Percentiles rank a stretch among this genome's conserved stretches.
Conservation (phyloP, 2,329 filamentous ascomycete species). For the Cladophialophora bantiana region DNA sequence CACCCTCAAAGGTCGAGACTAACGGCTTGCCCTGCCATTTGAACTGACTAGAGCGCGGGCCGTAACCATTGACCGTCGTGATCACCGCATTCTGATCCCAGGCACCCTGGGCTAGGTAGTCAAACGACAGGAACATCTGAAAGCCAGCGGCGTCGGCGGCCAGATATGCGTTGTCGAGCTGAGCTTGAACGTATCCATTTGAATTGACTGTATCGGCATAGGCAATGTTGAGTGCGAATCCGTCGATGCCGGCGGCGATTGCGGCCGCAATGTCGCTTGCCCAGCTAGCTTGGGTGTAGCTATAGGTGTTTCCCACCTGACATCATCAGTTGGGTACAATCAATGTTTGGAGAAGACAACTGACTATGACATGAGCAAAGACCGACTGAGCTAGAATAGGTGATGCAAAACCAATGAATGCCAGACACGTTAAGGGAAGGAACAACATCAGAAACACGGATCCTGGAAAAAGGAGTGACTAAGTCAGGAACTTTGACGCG, state of each 20-base stretch:
- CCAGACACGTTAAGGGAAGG: constrained; percentile 15
- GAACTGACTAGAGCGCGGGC: constrained; percentile 15
- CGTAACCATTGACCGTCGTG: constrained; percentile 11
- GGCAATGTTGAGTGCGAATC: constrained; percentile 18
- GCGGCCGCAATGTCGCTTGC: constrained; percentile 10
- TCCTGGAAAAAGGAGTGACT: constrained; percentile 12
- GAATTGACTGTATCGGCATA: constrained; percentile 16
- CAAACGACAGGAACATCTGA: constrained; percentile 14
- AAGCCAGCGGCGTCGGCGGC: constrained; percentile 12
- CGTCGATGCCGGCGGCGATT: constrained; percentile 10
- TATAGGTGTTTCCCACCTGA: constrained; percentile 20
- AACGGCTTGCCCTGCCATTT: constrained; percentile 17
- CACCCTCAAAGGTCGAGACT: constrained; percentile 18
- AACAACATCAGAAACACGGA: constrained; percentile 6
- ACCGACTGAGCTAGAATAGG: constrained; percentile 13
- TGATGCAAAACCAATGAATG: constrained; percentile 2
- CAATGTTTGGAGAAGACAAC: not conserved
- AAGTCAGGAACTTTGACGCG: constrained; percentile 8
- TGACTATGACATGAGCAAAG: constrained; percentile 19
- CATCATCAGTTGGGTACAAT: not conserved
- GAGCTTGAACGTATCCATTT: constrained; percentile 11
- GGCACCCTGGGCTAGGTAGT: constrained; percentile 16
- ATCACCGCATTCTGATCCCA: constrained; percentile 23
- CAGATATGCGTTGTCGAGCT: constrained; percentile 19
- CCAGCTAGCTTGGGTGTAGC: constrained; percentile 20